phyloP scores from a whole-genome alignment of 192 early-diverging fungal genomes.

The Podila epicladia region DNA sequence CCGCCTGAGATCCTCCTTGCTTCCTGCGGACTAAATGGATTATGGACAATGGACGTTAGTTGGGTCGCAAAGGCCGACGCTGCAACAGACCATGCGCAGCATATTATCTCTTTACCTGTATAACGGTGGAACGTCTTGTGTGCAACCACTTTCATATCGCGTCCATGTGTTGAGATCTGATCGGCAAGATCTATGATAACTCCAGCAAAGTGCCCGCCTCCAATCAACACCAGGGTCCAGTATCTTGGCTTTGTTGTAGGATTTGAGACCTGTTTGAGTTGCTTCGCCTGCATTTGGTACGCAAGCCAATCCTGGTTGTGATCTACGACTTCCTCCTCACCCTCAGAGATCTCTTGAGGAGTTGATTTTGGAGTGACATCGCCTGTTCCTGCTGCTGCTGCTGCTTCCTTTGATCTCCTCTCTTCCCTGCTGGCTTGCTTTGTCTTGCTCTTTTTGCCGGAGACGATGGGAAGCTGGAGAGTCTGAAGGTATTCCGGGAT shows the following conservation, averaged over 20 bases:
- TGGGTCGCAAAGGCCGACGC: not conserved
- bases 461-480: slow-evolving; percentile 15
- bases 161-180: slow-evolving; percentile 30
- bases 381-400: not conserved
- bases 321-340: slow-evolving; percentile 8
- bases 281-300: slow-evolving; percentile 30
- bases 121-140: slow-evolving; percentile 98
- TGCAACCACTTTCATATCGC: slow-evolving; percentile 61
- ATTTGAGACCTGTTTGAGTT: not conserved
- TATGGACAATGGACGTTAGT: slow-evolving; percentile 14
- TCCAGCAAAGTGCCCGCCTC: slow-evolving; percentile 93
- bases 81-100: not conserved
- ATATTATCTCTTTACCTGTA: slow-evolving; percentile 69
- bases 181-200: slow-evolving; percentile 79
- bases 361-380: not conserved
- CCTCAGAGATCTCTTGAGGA: not conserved
- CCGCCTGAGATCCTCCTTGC: slow-evolving; percentile 93
- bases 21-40: slow-evolving; percentile 76
- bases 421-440: slow-evolving; percentile 25
- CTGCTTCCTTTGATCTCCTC: not conserved
- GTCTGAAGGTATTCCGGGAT: slow-evolving; percentile 22
- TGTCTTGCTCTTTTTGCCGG: slow-evolving; percentile 21
- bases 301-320: slow-evolving; percentile 29
- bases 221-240: slow-evolving; percentile 86
- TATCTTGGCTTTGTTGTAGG: slow-evolving; percentile 31